Conservation (phyloP, 768 basidiomycete genomes). For the Cystofilobasidium bisporidii region DNA sequence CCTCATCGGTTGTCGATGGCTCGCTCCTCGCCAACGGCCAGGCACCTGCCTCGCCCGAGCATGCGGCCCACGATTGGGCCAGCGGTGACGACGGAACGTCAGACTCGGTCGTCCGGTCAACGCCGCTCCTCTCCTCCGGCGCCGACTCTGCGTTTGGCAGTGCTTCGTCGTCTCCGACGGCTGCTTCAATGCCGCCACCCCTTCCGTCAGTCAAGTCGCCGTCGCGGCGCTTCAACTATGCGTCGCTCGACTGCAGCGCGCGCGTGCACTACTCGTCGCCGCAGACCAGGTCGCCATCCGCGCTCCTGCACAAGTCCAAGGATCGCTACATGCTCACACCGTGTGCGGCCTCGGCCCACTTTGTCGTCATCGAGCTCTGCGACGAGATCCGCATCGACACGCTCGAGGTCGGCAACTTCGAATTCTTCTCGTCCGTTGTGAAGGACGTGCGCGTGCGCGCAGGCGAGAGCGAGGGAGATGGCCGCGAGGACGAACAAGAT, state of each 20-base stretch:
- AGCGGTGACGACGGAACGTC: too few relatives aligned
- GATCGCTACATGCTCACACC: slow-evolving; percentile 97
- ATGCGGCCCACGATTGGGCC: too few relatives aligned
- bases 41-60: background rate
- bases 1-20: background rate
- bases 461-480: slow-evolving; percentile 42
- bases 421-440: slow-evolving; percentile 96
- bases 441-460: slow-evolving; percentile 80
- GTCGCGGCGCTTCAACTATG: slow-evolving; percentile 70
- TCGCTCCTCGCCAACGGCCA: background rate
- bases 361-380: slow-evolving; percentile 89
- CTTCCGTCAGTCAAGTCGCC: background rate
- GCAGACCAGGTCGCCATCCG: slow-evolving; percentile 66
- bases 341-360: slow-evolving; percentile 56
- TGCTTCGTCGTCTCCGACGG: too few relatives aligned
- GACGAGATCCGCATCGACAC: slow-evolving; percentile 96
- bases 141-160: too few relatives aligned
- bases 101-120: too few relatives aligned
- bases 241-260: slow-evolving; percentile 82
- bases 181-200: background rate
- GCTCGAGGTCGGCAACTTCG: slow-evolving; percentile 89
- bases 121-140: too few relatives aligned
- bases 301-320: slow-evolving; percentile 77
- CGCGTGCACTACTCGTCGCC: slow-evolving; percentile 76
- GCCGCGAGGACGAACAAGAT: slow-evolving; percentile 34